Evolutionary conservation across 2,329 filamentous ascomycete species (phyloP).

Genomic region (Colletotrichum spinosum): DNA sequence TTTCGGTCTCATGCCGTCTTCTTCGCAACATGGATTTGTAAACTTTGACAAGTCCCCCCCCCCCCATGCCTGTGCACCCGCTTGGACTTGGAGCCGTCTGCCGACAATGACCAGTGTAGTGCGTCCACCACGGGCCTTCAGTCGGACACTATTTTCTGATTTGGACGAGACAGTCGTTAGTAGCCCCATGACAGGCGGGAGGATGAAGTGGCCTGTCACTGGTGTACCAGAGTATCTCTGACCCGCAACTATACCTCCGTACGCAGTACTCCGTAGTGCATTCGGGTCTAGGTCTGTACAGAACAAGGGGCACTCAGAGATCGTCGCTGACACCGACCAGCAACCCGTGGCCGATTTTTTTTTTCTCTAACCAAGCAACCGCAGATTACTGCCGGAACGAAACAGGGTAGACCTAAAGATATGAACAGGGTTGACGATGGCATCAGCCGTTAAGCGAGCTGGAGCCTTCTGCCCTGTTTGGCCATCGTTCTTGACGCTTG

Average conservation of each 20-base stretch:
- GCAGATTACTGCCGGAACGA: constrained; percentile 24
- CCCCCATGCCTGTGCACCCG: constrained; percentile 24
- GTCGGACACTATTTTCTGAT: constrained; percentile 7
- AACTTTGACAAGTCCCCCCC: background rate
- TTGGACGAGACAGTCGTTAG: constrained; percentile 14
- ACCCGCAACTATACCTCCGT: background rate
- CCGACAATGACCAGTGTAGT: background rate
- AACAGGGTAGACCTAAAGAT: constrained; percentile 28
- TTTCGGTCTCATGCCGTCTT: background rate
- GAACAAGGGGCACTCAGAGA: too few relatives aligned
- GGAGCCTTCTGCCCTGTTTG: constrained; percentile 22
- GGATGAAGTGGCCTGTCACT: constrained; percentile 25
- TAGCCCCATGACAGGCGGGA: constrained; percentile 31
- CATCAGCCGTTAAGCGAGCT: constrained; percentile 25
- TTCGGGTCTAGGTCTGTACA: too few relatives aligned
- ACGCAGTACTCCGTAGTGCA: background rate
- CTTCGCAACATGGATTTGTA: background rate
- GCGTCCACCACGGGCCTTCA: background rate
- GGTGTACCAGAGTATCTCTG: constrained; percentile 11
- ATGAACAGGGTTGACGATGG: constrained; percentile 35
- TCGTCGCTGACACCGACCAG: too few relatives aligned
- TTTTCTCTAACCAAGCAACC: constrained; percentile 33
- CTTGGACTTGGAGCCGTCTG: constrained; percentile 27
- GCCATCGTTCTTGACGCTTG: constrained; percentile 13
- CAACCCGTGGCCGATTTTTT: constrained; percentile 17